Evolutionary conservation across 148 eudicot species (phyloP), one percentile per base, ranked within the genome.

Genomic region (Suaeda aralocaspica): DNA sequence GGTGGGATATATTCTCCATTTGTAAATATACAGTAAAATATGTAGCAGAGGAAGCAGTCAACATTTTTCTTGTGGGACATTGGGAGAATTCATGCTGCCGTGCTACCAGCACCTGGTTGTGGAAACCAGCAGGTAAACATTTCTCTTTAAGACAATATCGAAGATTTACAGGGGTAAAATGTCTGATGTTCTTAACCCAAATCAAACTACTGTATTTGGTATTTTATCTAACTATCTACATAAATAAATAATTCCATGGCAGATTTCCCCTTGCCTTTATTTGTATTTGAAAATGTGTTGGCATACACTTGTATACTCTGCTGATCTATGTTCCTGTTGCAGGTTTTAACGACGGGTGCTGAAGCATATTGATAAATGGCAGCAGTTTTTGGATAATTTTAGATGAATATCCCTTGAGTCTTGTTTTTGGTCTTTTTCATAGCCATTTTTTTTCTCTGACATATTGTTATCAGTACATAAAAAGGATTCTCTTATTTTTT

Each of bases 401-500:
- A 36, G 67, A 77, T 68, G 73, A 59, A 62, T 57, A 26, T 41
- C 65, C 65, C 59, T 14, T 28, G 33, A 66, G 71, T 28, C 34
- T 66, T 45, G 64, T 28, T 67, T 59, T 44, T 73, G 18, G 29
- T 18, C 50, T 46, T 45, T 39, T 36, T 77, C 41, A 28, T 30
- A 58, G 25, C 39, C 63, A 57, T 19, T 75, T 69, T 52, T 25
- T 29, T 11, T 26, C 66, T 49, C 41, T 36, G 8, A 70, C 29
- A 59, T 58, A 33, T 76, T 58, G 79, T 45, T 77, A 58, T 55
- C 39, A 72, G 68, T 77, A 72, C 73, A 77, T 67, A 72, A 59
- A 41, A 41, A 69, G 30, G 48, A 34, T 39, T 72, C 28, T 39
- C 28, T 36, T 25, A 24, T 28, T 34, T 66, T 61, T 68, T n/a